Percentiles rank a stretch among this genome's conserved stretches.
Evolutionary conservation across 148 eudicot genomes (phyloP).

Genomic region (Arctostaphylos glauca): DNA sequence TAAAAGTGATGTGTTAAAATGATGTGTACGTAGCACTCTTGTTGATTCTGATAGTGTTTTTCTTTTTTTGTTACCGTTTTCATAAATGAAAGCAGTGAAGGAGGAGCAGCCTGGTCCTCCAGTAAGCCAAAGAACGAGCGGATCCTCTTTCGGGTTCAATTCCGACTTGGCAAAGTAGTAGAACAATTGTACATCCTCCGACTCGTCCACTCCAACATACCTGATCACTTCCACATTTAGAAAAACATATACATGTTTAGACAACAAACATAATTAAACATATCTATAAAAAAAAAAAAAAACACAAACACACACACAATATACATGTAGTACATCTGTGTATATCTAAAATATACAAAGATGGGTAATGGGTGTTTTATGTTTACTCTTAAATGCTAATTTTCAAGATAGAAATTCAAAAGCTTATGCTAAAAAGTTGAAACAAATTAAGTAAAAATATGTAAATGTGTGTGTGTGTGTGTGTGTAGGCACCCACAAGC

Average conservation of each 20-base stretch:
- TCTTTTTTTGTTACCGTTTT: not conserved
- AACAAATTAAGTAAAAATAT: too few species aligned
- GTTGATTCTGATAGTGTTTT: not conserved
- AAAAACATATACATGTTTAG: too few species aligned
- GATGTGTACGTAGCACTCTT: too few species aligned
- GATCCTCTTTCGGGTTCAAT: conserved; percentile 39
- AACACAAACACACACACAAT: not conserved
- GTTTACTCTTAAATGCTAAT: too few species aligned
- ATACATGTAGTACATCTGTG: not conserved
- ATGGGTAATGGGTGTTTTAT: too few species aligned
- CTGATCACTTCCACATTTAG: conserved; percentile 13
- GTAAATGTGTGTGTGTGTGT: not conserved
- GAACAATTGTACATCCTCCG: conserved; percentile 44
- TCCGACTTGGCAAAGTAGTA: conserved; percentile 53
- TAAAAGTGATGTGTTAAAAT: too few species aligned
- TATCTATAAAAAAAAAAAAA: too few species aligned
- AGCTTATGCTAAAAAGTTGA: too few species aligned
- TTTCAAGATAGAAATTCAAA: too few species aligned
- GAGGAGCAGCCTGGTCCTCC: conserved; percentile 60
- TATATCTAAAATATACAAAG: not conserved
- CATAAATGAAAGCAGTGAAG: conserved; percentile 18
- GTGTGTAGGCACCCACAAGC: not conserved
- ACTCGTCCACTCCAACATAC: conserved; percentile 41
- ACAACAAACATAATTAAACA: too few species aligned
- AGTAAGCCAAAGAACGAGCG: conserved; percentile 45